Evolutionary conservation across 1,139 yeast species (phyloP).

Genomic region (Lodderomyces orthopsilosis): DNA sequence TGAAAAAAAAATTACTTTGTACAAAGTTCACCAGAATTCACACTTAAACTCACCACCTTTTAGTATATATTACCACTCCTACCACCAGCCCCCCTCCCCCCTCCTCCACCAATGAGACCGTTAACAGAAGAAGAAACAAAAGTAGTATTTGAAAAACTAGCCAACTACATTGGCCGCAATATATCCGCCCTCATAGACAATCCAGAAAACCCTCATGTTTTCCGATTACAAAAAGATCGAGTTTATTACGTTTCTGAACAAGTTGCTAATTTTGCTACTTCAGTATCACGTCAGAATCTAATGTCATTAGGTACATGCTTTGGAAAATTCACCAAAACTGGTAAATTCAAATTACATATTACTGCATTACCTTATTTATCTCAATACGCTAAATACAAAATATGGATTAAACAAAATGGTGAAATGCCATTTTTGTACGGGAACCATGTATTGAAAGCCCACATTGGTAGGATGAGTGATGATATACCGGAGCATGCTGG

Average conservation of each 20-base stretch:
- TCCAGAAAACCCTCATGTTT: conserved; percentile 88
- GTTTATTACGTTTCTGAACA: conserved; percentile 88
- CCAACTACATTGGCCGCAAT: conserved; percentile 94
- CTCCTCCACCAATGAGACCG: conserved; percentile 66
- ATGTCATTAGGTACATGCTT: conserved; percentile 93
- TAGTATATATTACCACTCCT: too few relatives aligned
- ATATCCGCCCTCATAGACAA: conserved; percentile 85
- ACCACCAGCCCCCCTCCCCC: neutral
- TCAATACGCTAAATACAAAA: conserved; percentile 85
- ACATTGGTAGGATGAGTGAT: conserved; percentile 93
- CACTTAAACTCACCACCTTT: too few relatives aligned
- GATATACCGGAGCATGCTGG: conserved; percentile 99
- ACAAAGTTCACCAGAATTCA: too few relatives aligned
- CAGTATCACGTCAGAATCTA: conserved; percentile 81
- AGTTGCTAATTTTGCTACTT: conserved; percentile 84
- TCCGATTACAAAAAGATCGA: conserved; percentile 92
- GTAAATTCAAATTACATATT: conserved; percentile 91
- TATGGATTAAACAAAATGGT: conserved; percentile 96
- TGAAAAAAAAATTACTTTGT: conserved; percentile 1
- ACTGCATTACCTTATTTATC: conserved; percentile 84
- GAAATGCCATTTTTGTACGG: conserved; percentile 99
- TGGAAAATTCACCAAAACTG: conserved; percentile 97
- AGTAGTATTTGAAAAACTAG: conserved; percentile 92
- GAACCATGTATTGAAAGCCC: conserved; percentile 94
- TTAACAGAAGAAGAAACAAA: conserved; percentile 96